These are phyloP conservation scores for Leptographium lundbergii DNA, from an alignment of 2,329 filamentous ascomycete genomes.

Conservation along the genomic window DNA sequence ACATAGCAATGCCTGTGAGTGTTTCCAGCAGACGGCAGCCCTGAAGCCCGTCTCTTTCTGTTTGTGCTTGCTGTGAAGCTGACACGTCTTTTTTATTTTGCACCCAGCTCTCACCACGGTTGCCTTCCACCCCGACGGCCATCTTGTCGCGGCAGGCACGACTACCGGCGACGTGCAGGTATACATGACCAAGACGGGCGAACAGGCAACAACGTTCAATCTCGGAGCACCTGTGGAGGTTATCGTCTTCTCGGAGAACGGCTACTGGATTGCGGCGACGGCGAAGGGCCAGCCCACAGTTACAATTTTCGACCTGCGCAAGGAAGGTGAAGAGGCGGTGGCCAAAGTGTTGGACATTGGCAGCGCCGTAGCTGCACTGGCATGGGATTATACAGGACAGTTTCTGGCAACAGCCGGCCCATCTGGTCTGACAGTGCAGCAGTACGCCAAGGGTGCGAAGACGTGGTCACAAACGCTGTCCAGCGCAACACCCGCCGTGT, in stretches of 20 bases:
- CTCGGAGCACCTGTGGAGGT: constrained; percentile 58
- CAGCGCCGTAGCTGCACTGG: constrained; percentile 62
- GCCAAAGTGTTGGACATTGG: constrained; percentile 82
- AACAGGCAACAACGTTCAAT: constrained; percentile 61
- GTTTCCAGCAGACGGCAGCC: not conserved
- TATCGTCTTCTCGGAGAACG: constrained; percentile 87
- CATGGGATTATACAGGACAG: constrained; percentile 93
- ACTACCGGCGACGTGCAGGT: constrained; percentile 70
- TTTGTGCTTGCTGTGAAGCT: constrained; percentile 2
- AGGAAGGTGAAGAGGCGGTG: constrained; percentile 68
- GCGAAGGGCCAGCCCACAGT: constrained; percentile 66
- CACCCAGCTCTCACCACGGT: constrained; percentile 56
- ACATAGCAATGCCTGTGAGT: constrained; percentile 67
- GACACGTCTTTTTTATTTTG: not conserved
- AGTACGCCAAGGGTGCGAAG: constrained; percentile 80
- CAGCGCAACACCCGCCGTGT: constrained; percentile 59
- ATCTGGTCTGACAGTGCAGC: constrained; percentile 72
- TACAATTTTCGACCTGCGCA: constrained; percentile 84
- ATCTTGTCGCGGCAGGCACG: constrained; percentile 80
- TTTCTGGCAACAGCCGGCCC: constrained; percentile 75
- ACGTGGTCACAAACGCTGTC: constrained; percentile 78
- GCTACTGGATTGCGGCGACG: constrained; percentile 83
- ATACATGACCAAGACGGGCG: constrained; percentile 72
- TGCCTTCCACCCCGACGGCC: constrained; percentile 93
- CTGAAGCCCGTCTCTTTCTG: not conserved